Percentiles rank a stretch among this genome's conserved stretches.
Evolutionary conservation across 306 rosid species (phyloP).

Genomic region (Vigna unguiculata): DNA sequence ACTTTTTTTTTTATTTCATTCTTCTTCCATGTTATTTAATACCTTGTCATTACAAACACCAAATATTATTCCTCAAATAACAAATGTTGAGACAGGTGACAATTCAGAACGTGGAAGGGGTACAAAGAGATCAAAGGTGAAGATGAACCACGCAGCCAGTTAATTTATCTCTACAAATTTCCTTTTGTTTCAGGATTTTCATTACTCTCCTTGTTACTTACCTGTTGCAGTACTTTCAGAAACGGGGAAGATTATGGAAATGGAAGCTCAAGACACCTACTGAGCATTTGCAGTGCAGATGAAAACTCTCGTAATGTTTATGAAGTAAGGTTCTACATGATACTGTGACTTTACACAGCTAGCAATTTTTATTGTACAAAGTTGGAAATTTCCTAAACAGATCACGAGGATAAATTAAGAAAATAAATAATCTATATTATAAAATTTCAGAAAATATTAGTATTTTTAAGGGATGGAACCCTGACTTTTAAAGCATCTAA

Average conservation of each 20-base stretch:
- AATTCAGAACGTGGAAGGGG: constrained; percentile 15
- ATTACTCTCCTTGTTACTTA: not conserved
- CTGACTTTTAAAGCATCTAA: not conserved
- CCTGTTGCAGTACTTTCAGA: constrained; percentile 13
- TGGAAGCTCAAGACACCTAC: constrained; percentile 15
- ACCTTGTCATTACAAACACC: not conserved
- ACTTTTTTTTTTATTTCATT: not conserved
- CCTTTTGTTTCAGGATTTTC: not conserved
- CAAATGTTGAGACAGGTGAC: constrained; percentile 24
- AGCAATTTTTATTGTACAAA: not conserved
- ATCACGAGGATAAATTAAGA: not conserved
- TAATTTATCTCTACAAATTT: constrained; percentile 1
- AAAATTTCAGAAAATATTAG: not conserved
- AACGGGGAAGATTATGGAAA: constrained; percentile 17
- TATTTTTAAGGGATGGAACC: not conserved
- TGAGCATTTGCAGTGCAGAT: constrained; percentile 19
- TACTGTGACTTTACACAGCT: not conserved
- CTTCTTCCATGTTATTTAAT: not conserved
- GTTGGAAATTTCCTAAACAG: not conserved
- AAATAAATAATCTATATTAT: constrained; percentile 6
- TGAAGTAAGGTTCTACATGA: constrained; percentile 8
- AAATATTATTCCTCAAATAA: constrained; percentile 11
- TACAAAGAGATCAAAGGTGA: not conserved
- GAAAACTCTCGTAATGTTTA: not conserved
- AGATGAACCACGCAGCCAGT: constrained; percentile 1